phyloP scores from a whole-genome alignment of 1,139 yeast genomes.

The Casaregolazyma suthepensis region DNA sequence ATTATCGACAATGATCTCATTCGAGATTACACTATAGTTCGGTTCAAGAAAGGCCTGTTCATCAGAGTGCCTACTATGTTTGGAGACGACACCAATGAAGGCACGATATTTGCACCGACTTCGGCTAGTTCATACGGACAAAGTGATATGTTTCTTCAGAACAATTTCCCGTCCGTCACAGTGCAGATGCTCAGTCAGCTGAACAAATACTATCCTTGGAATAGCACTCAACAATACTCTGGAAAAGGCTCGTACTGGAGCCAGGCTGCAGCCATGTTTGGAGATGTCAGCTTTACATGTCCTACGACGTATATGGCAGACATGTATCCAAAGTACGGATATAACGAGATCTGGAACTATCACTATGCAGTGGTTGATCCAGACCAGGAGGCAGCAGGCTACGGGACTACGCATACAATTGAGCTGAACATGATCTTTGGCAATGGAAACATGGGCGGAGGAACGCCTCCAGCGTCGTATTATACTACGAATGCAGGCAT shows the following conservation, averaged over 20 bases:
- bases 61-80: constrained; percentile 17
- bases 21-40: constrained; percentile 11
- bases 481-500: constrained; percentile 9
- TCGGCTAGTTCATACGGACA: constrained; percentile 7
- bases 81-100: constrained; percentile 19
- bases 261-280: constrained; percentile 6
- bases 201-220: neutral
- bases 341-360: constrained; percentile 8
- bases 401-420: constrained; percentile 7
- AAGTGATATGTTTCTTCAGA: constrained; percentile 2
- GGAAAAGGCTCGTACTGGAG: constrained; percentile 8
- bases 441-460: constrained; percentile 4
- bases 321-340: constrained; percentile 7
- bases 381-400: neutral
- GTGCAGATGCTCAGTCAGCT: neutral
- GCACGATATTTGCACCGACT: constrained; percentile 13
- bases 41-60: constrained; percentile 13
- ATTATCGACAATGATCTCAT: constrained; percentile 13
- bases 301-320: constrained; percentile 9
- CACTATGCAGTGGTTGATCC: constrained; percentile 9
- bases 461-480: constrained; percentile 5
- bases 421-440: constrained; percentile 9
- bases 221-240: constrained; percentile 4
- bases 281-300: constrained; percentile 11
- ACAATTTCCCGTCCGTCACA: constrained; percentile 5